Evolutionary conservation across 257 asterid species (phyloP), one percentile per base, ranked within the genome.

Genomic region (Primulina huaijiensis): DNA sequence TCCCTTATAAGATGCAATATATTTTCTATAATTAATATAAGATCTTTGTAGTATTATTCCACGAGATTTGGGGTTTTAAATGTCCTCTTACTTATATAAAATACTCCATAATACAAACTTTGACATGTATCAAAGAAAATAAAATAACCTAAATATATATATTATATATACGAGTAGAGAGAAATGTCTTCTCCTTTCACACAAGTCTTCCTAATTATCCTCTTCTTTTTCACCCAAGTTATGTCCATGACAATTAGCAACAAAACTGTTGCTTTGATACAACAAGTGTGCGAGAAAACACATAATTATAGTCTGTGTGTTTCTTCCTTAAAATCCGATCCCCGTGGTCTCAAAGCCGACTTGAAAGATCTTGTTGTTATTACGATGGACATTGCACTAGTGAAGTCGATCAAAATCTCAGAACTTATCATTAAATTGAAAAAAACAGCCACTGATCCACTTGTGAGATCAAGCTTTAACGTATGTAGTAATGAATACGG

Each of bases 381-480:
- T 43, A 43, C 12, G n/a, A 43, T 43, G 53, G n/a, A 43, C 53
- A 1, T 43, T 0, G 1, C 53, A 2, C 12, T 43, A 12, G 53
- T 12, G 6, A 43, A 43, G 17, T 5, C 53, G 12, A 11, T 2
- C 17, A 4, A 43, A 43, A 43, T 12, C 53, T 43, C n/a, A 8
- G 14, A 43, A 43, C 53, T 43, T 43, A 43, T 43, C 1, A 5
- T 0, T 43, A 11, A 12, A 12, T 43, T 43, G 53, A 43, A 43
- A 6, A 43, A 43, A 43, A 11, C 6, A 5, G 2, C 6, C 1
- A 2, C 53, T 12, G 53, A 43, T 43, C 5, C 6, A 43, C 0
- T 0, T 43, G 2, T 12, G 0, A 11, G 12, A 0, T 11, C n/a
- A 12, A 3, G n/a, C 53, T 3, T 11, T 2, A 0, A 11, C 0